phyloP scores from a whole-genome alignment of 2,329 filamentous ascomycete genomes.

The Ilyonectria robusta region DNA sequence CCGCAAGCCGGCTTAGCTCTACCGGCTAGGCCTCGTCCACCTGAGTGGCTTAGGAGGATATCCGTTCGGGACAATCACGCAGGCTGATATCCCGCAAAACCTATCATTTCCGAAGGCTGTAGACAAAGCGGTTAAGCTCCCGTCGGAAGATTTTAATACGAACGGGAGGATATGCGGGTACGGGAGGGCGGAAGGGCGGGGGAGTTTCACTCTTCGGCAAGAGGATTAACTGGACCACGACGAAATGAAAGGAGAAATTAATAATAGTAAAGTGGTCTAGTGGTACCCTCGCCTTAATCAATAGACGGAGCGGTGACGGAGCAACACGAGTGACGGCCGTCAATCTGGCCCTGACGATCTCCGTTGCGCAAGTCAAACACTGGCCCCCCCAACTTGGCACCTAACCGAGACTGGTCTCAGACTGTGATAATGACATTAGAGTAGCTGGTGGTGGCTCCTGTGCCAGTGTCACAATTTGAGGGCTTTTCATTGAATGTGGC shows the following conservation, averaged over 20 bases:
- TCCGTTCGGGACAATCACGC: background rate
- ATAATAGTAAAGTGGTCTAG: background rate
- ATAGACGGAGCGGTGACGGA: background rate
- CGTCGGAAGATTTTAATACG: constrained; percentile 16
- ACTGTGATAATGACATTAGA: background rate
- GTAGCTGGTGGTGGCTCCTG: background rate
- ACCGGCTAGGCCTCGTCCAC: background rate
- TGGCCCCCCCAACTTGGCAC: constrained; percentile 29
- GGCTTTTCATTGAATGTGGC: background rate
- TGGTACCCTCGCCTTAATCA: background rate
- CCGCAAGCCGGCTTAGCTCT: background rate
- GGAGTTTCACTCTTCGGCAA: constrained; percentile 13
- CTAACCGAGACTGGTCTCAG: constrained; percentile 39
- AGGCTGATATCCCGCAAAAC: background rate
- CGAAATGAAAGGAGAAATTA: background rate
- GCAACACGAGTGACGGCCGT: background rate
- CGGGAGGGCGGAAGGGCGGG: constrained; percentile 7
- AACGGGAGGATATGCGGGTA: background rate
- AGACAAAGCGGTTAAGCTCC: background rate
- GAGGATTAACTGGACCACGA: constrained; percentile 4
- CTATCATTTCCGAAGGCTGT: background rate
- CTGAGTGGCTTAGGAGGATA: background rate
- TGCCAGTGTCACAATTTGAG: background rate
- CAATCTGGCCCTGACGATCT: constrained; percentile 23
- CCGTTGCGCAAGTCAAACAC: constrained; percentile 34